These are phyloP conservation scores for Lecanicillium sp. DNA, from an alignment of 2,329 filamentous ascomycete genomes.

Conservation along the genomic window DNA sequence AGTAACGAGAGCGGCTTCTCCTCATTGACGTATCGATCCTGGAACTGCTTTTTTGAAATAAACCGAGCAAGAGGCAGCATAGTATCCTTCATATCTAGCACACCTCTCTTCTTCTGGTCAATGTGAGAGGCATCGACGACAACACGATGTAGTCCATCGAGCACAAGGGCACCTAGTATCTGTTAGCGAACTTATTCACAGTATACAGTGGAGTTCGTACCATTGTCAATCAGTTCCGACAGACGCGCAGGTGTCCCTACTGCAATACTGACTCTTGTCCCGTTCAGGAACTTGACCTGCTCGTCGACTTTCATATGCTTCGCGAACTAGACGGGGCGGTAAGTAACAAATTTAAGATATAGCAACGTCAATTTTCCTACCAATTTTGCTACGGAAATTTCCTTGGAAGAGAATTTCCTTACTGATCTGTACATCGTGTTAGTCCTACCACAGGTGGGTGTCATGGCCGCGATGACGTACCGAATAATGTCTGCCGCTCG, in stretches of 20 bases:
- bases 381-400: conserved; percentile 74
- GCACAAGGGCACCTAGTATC: conserved; percentile 52
- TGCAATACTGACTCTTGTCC: conserved; percentile 67
- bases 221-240: conserved; percentile 73
- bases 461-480: conserved; percentile 27
- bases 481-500: conserved; percentile 78
- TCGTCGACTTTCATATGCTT: conserved; percentile 97
- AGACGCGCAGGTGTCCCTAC: conserved; percentile 84
- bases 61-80: conserved; percentile 72
- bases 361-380: conserved; percentile 25
- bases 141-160: conserved; percentile 65
- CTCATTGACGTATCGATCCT: conserved; percentile 55
- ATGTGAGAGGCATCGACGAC: conserved; percentile 89
- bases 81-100: conserved; percentile 93
- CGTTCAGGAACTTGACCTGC: conserved; percentile 66
- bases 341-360: conserved; percentile 8
- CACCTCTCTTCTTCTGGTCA: conserved; percentile 86
- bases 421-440: conserved; percentile 44
- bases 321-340: conserved; percentile 54
- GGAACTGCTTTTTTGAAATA: conserved; percentile 62
- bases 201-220: conserved; percentile 33
- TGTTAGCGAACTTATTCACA: conserved; percentile 2
- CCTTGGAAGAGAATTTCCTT: conserved; percentile 71
- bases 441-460: conserved; percentile 9
- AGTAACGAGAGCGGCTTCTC: conserved; percentile 52